Base-by-base conservation (phyloP, 345 rosid species). In the Carallia pectinifolia region DNA sequence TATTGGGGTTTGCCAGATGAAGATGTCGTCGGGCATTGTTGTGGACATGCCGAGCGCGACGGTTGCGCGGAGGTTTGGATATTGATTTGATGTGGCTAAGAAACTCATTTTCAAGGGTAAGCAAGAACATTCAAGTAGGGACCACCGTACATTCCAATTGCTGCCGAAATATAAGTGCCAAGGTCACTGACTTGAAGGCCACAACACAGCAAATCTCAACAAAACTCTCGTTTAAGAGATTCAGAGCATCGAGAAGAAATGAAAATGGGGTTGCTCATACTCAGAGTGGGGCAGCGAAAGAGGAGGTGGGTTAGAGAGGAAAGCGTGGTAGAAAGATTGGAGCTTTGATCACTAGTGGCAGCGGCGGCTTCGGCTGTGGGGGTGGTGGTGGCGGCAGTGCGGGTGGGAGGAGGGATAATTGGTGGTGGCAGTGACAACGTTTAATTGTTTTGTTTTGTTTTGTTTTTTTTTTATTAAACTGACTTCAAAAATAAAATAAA, bases 1-100 rank as follows among this genome's bases (percentile, higher is more conserved):
- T 4, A 77, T 91, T 72, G 88, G 98, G 73, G 91, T 93, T 66
- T 88, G 94, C 47, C 93, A 88, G 71, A 91, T 93, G 92, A 97
- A 89, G 64, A 88, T 91, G 91, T 82, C 92, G 13, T 87, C 97
- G 8, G 97, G 94, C 29, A 70, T 78, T 38, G 84, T 71, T 0
- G 80, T 93, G 0, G 93, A 85, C 53, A 55, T 70, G 9, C 76
- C 81, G n/a, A 64, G 16, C 39, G 53, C 47, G 37, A 66, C 66
- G 38, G 70, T 64, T 61, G 60, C 65, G 15, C 85, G 86, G 86
- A 82, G 79, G 90, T 93, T 60, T 86, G 80, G 76, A 77, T 50
- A 53, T 47, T 0, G 80, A 77, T 37, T 73, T 71, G 0, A 37
- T 77, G 73, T 77, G 76, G 80, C 72, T 77, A 1, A 71, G 80